Conservation (phyloP, 148 eudicot species). For the Fagopyrum homotropicum region DNA sequence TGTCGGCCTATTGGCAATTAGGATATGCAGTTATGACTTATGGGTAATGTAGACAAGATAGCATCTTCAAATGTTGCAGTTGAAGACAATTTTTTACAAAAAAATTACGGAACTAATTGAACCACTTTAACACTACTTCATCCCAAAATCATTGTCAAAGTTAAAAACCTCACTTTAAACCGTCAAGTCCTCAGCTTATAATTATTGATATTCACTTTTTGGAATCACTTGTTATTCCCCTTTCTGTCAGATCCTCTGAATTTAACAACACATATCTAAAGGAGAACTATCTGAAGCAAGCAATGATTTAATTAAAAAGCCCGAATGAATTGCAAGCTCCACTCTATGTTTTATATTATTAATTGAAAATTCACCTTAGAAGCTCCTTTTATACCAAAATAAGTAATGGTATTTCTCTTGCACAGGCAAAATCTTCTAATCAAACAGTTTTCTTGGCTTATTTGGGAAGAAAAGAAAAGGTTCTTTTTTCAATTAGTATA, state of each 20-base stretch:
- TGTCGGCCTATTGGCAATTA: slow-evolving; percentile 46
- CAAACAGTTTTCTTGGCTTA: too few relatives aligned
- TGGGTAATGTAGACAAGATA: neutral
- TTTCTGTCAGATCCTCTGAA: neutral
- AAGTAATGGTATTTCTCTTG: too few relatives aligned
- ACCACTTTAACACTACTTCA: neutral
- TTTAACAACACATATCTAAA: neutral
- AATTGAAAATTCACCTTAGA: too few relatives aligned
- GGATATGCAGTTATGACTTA: neutral
- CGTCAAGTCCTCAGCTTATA: neutral
- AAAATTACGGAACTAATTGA: neutral
- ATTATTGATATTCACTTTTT: neutral
- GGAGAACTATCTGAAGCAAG: neutral
- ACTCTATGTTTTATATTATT: neutral
- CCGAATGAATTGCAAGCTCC: neutral
- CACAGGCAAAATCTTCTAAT: too few relatives aligned
- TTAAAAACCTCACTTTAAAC: neutral
- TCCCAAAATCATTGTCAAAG: neutral
- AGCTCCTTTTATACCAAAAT: too few relatives aligned
- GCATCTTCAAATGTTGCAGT: neutral
- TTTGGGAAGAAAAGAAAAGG: neutral
- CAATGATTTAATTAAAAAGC: neutral
- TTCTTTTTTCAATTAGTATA: neutral
- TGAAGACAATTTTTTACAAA: neutral
- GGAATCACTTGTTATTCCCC: neutral